Evolutionary conservation across 306 rosid genomes (phyloP).

Genomic region (Castanea mollissima): DNA sequence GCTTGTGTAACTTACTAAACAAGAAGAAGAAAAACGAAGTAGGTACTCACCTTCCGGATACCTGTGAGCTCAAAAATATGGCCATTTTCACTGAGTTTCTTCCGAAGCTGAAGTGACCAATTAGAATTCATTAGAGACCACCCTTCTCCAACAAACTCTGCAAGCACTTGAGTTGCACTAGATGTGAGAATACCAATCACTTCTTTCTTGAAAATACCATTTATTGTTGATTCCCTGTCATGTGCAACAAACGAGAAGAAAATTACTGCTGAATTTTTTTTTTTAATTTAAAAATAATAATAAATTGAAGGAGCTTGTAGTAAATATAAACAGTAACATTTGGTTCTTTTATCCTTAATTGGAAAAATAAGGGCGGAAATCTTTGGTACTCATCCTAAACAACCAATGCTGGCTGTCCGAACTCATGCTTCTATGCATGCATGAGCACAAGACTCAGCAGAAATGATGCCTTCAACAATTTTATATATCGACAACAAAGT

Average conservation of each 20-base stretch:
- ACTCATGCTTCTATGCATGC: not conserved
- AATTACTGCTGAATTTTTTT: not conserved
- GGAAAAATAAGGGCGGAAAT: not conserved
- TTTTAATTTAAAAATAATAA: too few relatives aligned
- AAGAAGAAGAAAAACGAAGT: not conserved
- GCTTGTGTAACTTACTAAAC: too few relatives aligned
- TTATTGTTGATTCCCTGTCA: slow-evolving; percentile 19
- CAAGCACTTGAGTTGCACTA: slow-evolving; percentile 26
- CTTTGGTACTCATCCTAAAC: not conserved
- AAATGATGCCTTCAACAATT: not conserved
- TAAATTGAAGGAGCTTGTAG: not conserved
- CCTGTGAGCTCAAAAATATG: slow-evolving; percentile 36
- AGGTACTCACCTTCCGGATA: slow-evolving; percentile 20
- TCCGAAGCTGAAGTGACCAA: slow-evolving; percentile 29
- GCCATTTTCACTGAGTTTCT: slow-evolving; percentile 18
- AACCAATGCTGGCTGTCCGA: not conserved
- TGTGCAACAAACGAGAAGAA: not conserved
- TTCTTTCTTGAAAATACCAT: slow-evolving; percentile 19
- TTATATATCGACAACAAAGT: not conserved
- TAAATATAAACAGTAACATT: not conserved
- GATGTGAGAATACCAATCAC: slow-evolving; percentile 27
- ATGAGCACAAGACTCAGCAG: not conserved
- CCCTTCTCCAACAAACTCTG: slow-evolving; percentile 29
- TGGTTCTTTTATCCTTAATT: not conserved
- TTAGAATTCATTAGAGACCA: slow-evolving; percentile 38